A percentile compares a stretch with the other conserved stretches of the same genome.
These are phyloP conservation scores for Boletellus ananas DNA, from an alignment of 768 basidiomycete genomes.

Conservation along the genomic window DNA sequence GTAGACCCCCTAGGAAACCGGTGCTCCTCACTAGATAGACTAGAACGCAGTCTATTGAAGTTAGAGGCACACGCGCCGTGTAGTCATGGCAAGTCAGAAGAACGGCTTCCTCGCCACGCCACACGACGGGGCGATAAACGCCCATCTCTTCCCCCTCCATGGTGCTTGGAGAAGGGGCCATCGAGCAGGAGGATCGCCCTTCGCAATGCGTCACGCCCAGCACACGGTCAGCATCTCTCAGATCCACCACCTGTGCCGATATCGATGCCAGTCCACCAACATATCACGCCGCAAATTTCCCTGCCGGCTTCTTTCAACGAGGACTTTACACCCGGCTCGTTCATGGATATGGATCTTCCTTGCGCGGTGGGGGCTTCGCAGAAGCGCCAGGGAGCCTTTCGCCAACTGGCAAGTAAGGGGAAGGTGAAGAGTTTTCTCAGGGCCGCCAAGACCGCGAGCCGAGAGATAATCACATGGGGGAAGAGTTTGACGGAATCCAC, in stretches of 20 bases:
- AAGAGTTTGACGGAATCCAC: conserved; percentile 22
- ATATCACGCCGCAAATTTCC: neutral
- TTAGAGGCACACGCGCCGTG: conserved; percentile 30
- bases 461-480: conserved; percentile 28
- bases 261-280: neutral
- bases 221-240: conserved; percentile 4
- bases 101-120: conserved; percentile 1
- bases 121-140: conserved; percentile 7
- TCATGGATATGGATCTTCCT: conserved; percentile 34
- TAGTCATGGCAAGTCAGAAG: conserved; percentile 22
- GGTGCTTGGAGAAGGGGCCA: conserved; percentile 11
- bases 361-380: conserved; percentile 1
- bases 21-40: conserved; percentile 30
- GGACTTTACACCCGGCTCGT: conserved; percentile 17
- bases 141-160: conserved; percentile 21
- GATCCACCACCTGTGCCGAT: conserved; percentile 5
- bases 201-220: neutral
- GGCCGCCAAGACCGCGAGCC: conserved; percentile 26
- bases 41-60: conserved; percentile 33
- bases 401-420: conserved; percentile 7
- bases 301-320: neutral
- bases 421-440: conserved; percentile 20
- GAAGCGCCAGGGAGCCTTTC: conserved; percentile 14
- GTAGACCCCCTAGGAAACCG: conserved; percentile 12
- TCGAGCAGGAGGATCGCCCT: conserved; percentile 2